Conservation (phyloP, 2,329 filamentous ascomycete genomes). For the Botrytis galanthina region DNA sequence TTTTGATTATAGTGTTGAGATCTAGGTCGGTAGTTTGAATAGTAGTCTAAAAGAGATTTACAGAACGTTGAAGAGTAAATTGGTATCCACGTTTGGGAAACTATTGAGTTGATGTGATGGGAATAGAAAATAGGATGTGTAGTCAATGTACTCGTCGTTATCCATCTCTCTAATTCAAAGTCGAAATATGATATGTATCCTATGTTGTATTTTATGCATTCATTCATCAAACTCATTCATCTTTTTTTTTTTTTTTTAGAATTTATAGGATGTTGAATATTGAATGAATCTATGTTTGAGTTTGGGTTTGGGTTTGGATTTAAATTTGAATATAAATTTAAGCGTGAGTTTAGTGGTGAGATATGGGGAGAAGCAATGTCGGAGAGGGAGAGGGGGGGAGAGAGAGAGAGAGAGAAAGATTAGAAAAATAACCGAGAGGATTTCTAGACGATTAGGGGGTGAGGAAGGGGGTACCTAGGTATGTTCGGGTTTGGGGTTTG, state of each 20-base stretch:
- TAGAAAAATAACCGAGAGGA: not conserved
- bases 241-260: not conserved
- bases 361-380: not conserved
- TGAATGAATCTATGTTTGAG: not conserved
- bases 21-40: not conserved
- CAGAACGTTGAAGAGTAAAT: accelerated
- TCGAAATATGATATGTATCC: not conserved
- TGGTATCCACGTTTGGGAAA: not conserved
- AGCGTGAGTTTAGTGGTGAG: not conserved
- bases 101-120: not conserved
- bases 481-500: too few species aligned
- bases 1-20: not conserved
- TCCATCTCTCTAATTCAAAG: not conserved
- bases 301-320: too few species aligned
- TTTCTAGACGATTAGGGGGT: not conserved
- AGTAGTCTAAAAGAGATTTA: not conserved
- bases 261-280: not conserved
- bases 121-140: not conserved
- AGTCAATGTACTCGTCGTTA: too few species aligned
- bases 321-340: not conserved
- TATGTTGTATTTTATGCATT: not conserved
- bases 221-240: not conserved
- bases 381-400: too few species aligned
- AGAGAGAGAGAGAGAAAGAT: not conserved
- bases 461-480: not conserved